Evolutionary conservation across 1,284 basidiomycete species (phyloP), one percentile per base, ranked within the genome.

Genomic region (Wolfiporia cocos): DNA sequence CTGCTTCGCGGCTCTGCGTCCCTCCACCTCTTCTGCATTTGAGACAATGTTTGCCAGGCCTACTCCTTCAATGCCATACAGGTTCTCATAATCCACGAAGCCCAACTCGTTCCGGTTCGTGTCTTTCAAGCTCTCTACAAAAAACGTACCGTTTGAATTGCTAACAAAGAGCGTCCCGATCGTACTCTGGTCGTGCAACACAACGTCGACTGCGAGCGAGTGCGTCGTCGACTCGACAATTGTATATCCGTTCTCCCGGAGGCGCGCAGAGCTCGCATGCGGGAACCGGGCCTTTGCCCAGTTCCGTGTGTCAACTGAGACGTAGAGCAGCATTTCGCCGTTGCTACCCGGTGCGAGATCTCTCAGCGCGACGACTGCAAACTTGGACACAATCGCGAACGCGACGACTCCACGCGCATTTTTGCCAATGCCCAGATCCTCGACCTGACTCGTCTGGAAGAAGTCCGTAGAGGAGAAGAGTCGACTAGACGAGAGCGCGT

Each of bases 151-250:
- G 50, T 96, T 91, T 31, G 85, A 88, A 63, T 97, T 95, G 62
- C 86, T 91, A 36, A 95, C 86, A 67, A 97, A 99, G 4, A 99
- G 69, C 2, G 92, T 95, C 1, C 95, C 95, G 17, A 93, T 81
- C 7, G 78, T 70, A 46, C 76, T 74, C 32, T 70, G 68, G 39
- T 90, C 81, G 41, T 87, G 81, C 3, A 89, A 71, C 41, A 94
- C 76, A 38, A 98, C 93, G 56, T 99, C 96, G 31, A 99, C 90
- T 12, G 87, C 90, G 30, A 99, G 76, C 9, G 92, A 96, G 58
- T 97, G 90, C 0, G 83, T 81, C 2, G 92, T 95, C 12, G 83
- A 86, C 62, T 98, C 93, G 44, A 99, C 88, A 49, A 99, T 84
- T 0, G 95, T 99, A 62, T 99, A 98, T 7, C 89, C 91, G 57